These are phyloP conservation scores for Flaveria robusta DNA, from an alignment of 129 eudicot genomes.

Conservation along the genomic window DNA sequence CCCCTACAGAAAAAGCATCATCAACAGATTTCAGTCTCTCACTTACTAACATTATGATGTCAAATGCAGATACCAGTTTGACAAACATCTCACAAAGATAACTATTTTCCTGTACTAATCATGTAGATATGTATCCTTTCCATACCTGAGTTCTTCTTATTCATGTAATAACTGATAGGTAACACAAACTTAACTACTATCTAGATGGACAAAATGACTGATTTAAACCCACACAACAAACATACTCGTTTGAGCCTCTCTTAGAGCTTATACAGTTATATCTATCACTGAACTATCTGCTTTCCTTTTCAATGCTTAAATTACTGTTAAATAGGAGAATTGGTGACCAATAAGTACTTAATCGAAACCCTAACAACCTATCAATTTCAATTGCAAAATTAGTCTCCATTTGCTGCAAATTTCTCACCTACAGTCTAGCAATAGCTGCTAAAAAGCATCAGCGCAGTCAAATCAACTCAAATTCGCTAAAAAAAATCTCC, in stretches of 20 bases:
- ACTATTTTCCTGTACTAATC: neutral
- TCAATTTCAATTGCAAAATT: neutral
- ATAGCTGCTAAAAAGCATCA: neutral
- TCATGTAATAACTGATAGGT: neutral
- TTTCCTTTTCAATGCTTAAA: neutral
- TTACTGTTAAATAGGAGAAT: no score
- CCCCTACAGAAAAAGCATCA: conserved; percentile 10
- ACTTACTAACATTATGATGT: neutral
- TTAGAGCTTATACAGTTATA: neutral
- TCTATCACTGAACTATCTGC: neutral
- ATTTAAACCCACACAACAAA: neutral
- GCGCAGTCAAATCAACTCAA: neutral
- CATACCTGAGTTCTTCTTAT: neutral
- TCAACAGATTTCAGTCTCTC: conserved; percentile 9
- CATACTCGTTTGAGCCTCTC: neutral
- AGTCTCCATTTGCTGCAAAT: neutral
- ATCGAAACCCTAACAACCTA: conserved; percentile 22
- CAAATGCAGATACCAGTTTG: neutral
- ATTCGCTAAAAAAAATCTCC: neutral
- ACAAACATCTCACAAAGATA: neutral
- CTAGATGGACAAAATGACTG: neutral
- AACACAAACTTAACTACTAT: neutral
- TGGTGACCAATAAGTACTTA: neutral
- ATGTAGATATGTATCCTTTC: neutral
- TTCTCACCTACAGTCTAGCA: neutral